These are phyloP conservation scores for Aegilops longissima DNA, from an alignment of 176 grass and related monocot species.

Conservation along the genomic window DNA sequence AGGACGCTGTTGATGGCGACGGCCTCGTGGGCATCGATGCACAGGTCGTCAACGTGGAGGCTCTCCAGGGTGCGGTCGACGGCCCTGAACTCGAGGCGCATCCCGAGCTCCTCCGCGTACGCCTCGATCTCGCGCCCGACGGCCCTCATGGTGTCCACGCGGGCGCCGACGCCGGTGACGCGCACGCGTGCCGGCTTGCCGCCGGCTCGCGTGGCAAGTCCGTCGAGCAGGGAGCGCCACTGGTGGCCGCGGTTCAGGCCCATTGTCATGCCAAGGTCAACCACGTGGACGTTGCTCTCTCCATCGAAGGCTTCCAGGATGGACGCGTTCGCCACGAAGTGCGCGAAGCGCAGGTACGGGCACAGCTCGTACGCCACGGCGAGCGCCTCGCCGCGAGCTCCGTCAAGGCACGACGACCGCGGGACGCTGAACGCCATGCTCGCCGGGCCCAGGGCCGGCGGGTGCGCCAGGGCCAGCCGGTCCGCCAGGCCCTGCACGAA, in stretches of 20 bases:
- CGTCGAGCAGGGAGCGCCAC: slow-evolving; percentile 55
- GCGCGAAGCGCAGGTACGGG: slow-evolving; percentile 73
- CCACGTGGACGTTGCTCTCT: slow-evolving; percentile 56
- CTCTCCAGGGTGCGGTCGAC: slow-evolving; percentile 55
- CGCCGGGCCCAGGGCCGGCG: slow-evolving; percentile 41
- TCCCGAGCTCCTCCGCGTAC: slow-evolving; percentile 27
- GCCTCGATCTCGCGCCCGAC: slow-evolving; percentile 44
- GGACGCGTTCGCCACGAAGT: slow-evolving; percentile 68
- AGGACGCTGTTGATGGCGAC: slow-evolving; percentile 60
- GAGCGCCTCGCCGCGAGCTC: slow-evolving; percentile 51
- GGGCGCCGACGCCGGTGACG: slow-evolving; percentile 45
- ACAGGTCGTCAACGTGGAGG: slow-evolving; percentile 43
- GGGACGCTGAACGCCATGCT: slow-evolving; percentile 58
- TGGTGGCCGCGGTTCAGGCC: slow-evolving; percentile 51
- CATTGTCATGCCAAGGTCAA: slow-evolving; percentile 68
- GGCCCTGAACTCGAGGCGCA: slow-evolving; percentile 47
- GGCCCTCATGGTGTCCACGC: slow-evolving; percentile 31
- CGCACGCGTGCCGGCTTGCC: slow-evolving; percentile 40
- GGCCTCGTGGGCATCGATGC: slow-evolving; percentile 34
- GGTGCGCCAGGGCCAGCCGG: slow-evolving; percentile 52
- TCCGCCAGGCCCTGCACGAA: slow-evolving; percentile 68
- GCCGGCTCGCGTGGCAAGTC: slow-evolving; percentile 31
- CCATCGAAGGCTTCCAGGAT: slow-evolving; percentile 70
- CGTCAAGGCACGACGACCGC: slow-evolving; percentile 15
- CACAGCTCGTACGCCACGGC: slow-evolving; percentile 72